Percentiles rank a stretch among this genome's conserved stretches.
phyloP scores from a whole-genome alignment of 495 filamentous ascomycete species.

The Xylaria sp. region DNA sequence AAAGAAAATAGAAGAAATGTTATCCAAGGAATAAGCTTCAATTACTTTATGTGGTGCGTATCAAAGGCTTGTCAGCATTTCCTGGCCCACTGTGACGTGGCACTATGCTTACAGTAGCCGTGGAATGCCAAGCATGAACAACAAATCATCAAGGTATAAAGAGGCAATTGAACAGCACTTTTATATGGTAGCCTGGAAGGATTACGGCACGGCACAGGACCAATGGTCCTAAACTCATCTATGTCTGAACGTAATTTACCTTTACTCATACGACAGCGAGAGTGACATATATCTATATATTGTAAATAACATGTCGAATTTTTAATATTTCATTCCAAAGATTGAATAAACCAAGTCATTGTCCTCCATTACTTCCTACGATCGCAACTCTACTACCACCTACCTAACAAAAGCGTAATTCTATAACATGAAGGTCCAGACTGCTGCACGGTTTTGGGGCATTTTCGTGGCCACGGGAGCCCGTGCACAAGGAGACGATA shows the following conservation, averaged over 20 bases:
- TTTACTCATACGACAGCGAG: no score
- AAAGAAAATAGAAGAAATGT: no score
- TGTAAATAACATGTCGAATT: no score
- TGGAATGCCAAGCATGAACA: background rate
- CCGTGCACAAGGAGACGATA: constrained; percentile 1
- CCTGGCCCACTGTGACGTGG: no score
- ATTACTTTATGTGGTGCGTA: no score
- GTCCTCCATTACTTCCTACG: background rate
- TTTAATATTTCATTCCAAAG: no score
- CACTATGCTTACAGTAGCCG: no score
- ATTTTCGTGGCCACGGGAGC: constrained; percentile 5
- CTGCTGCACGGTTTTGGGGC: background rate
- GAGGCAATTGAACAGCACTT: background rate
- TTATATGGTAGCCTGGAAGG: constrained; percentile 14
- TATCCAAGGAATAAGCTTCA: no score
- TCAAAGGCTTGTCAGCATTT: no score
- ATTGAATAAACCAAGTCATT: background rate
- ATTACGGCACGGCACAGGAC: background rate
- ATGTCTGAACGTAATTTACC: background rate
- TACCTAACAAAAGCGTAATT: background rate
- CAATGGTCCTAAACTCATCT: background rate
- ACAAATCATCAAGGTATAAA: no score
- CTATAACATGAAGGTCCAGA: constrained; percentile 4
- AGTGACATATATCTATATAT: background rate
- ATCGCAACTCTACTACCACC: background rate